A percentile compares a stretch with the other conserved stretches of the same genome.
These are phyloP conservation scores for Nicotiana paniculata DNA, from an alignment of 257 asterid genomes.

Conservation along the genomic window DNA sequence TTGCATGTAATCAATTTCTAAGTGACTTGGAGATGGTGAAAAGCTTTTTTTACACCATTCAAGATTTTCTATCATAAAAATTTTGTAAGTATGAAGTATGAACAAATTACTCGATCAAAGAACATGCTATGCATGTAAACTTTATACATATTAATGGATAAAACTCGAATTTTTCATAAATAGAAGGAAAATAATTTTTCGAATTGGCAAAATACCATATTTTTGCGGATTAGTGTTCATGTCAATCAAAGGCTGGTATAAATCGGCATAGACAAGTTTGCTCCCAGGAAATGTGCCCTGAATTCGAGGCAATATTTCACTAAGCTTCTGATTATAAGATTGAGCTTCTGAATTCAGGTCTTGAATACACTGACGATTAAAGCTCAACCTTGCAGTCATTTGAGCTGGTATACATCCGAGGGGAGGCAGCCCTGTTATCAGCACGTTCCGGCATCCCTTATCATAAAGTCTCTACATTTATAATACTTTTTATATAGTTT, in stretches of 20 bases:
- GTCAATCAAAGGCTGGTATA: conserved; percentile 6
- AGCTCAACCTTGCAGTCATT: neutral
- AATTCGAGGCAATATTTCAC: neutral
- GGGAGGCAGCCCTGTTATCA: conserved; percentile 29
- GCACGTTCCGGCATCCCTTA: conserved; percentile 16
- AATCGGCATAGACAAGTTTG: conserved; percentile 27
- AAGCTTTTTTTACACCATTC: too few relatives aligned
- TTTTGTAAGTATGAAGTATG: too few relatives aligned
- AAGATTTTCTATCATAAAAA: too few relatives aligned
- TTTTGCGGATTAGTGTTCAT: conserved; percentile 10
- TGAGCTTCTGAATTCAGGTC: neutral
- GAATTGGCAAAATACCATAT: conserved; percentile 10
- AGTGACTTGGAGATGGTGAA: too few relatives aligned
- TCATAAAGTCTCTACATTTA: conserved; percentile 9
- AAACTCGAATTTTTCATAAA: too few relatives aligned
- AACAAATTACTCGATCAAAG: too few relatives aligned
- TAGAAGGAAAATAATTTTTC: too few relatives aligned
- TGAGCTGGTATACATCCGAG: conserved; percentile 15
- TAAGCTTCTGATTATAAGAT: conserved; percentile 18
- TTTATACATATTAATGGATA: too few relatives aligned
- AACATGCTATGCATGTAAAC: too few relatives aligned
- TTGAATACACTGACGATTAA: conserved; percentile 4
- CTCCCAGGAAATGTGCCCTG: conserved; percentile 18
- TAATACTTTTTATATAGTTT: too few relatives aligned
- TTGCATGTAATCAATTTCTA: too few relatives aligned